A percentile compares a stretch with the other conserved stretches of the same genome.
Conservation (phyloP, 331 rosid genomes). For the Malus hybrid region DNA sequence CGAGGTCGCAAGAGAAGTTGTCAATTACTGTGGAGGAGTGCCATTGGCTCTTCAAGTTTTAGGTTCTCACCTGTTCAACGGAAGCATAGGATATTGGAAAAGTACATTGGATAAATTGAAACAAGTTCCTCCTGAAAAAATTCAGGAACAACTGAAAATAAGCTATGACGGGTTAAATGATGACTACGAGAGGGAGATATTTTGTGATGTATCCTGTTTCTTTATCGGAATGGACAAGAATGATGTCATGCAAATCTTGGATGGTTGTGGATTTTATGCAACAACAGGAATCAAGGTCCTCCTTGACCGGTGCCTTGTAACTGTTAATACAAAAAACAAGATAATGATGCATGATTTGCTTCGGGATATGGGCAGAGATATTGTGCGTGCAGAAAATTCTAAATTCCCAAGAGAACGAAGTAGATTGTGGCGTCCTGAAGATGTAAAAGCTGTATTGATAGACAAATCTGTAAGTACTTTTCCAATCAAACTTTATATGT, state of each 20-base stretch:
- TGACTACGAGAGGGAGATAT: conserved; percentile 10
- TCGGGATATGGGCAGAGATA: conserved; percentile 25
- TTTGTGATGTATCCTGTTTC: conserved; percentile 20
- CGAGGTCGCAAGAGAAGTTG: too few species aligned
- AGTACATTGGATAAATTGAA: not conserved
- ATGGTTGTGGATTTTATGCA: not conserved
- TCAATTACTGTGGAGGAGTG: too few species aligned
- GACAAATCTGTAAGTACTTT: not conserved
- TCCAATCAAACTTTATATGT: not conserved
- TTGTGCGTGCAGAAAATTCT: not conserved
- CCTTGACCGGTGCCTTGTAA: not conserved
- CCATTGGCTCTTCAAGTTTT: not conserved
- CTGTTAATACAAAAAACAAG: not conserved
- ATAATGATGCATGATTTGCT: conserved; percentile 24
- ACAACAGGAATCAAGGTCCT: conserved; percentile 18
- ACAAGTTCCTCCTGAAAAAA: not conserved
- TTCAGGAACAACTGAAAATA: conserved; percentile 4
- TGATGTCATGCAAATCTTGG: not conserved
- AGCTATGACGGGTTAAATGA: conserved; percentile 19
- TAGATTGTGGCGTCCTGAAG: conserved; percentile 1
- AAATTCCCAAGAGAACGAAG: not conserved
- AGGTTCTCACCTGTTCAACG: not conserved
- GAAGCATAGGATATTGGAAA: not conserved
- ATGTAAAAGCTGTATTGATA: not conserved
- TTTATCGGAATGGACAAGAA: conserved; percentile 19